A percentile compares a stretch with the other conserved stretches of the same genome.
These are phyloP conservation scores for Globisporangium paroecandrum DNA, from an alignment of 352 stramenopile genomes.

Conservation along the genomic window DNA sequence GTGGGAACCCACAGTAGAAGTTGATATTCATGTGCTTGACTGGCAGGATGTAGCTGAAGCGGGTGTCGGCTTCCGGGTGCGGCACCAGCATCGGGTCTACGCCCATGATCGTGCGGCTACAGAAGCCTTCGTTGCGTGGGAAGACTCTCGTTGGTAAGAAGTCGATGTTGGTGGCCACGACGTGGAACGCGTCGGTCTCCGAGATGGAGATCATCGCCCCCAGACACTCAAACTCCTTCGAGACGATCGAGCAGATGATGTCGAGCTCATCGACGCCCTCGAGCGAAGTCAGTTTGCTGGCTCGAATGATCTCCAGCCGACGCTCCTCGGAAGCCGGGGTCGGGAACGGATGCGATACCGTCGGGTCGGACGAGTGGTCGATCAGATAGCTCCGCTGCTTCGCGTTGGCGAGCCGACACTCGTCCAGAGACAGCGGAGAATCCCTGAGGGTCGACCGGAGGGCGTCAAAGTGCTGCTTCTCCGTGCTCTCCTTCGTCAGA, in stretches of 20 bases:
- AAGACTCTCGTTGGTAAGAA: not conserved
- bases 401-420: constrained; percentile 15
- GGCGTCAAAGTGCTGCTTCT: constrained; percentile 12
- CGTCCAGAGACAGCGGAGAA: constrained; percentile 3
- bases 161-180: constrained; percentile 20
- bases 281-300: constrained; percentile 1
- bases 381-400: constrained; percentile 16
- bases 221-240: constrained; percentile 15
- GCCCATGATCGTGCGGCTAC: constrained; percentile 20
- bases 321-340: constrained; percentile 4
- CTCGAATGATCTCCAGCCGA: constrained; percentile 15
- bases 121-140: constrained; percentile 20
- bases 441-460: not conserved
- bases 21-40: constrained; percentile 20
- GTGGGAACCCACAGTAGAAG: constrained; percentile 78
- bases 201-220: constrained; percentile 15
- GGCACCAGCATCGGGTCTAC: constrained; percentile 18
- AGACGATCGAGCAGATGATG: constrained; percentile 19
- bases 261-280: constrained; percentile 9
- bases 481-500: constrained; percentile 4
- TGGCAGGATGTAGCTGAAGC: constrained; percentile 3
- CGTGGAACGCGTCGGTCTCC: constrained; percentile 11
- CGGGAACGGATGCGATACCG: not conserved
- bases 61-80: constrained; percentile 18
- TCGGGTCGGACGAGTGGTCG: constrained; percentile 7